Conservation (phyloP, 345 rosid genomes). For the Adansonia digitata region DNA sequence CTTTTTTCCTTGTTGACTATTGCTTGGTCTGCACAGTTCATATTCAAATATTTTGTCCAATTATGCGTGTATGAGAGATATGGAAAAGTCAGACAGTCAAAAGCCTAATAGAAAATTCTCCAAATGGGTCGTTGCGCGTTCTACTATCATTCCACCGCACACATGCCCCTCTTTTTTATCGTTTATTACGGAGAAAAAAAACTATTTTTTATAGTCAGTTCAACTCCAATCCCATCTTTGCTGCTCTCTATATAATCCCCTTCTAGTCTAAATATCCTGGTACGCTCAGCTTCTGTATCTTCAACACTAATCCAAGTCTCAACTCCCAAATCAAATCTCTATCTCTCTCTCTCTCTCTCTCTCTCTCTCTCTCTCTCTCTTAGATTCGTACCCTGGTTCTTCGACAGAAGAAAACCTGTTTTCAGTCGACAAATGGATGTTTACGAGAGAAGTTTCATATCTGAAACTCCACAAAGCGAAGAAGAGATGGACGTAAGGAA, state of each 20-base stretch:
- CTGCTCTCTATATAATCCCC: slow-evolving; percentile 25
- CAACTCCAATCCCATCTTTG: slow-evolving; percentile 15
- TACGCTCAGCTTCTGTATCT: background rate
- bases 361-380: background rate
- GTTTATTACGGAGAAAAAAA: background rate
- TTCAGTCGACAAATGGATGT: slow-evolving; percentile 33
- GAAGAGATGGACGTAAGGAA: slow-evolving; percentile 52
- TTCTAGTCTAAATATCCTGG: background rate
- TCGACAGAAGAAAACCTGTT: background rate
- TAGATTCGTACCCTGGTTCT: background rate
- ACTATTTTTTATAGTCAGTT: slow-evolving; percentile 2
- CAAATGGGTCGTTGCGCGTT: background rate
- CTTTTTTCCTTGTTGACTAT: background rate
- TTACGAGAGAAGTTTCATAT: slow-evolving; percentile 25
- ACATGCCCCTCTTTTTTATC: slow-evolving; percentile 14
- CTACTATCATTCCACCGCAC: background rate
- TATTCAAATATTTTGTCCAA: slow-evolving; percentile 14
- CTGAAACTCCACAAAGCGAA: slow-evolving; percentile 26
- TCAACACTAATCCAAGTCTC: background rate
- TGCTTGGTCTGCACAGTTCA: slow-evolving; percentile 14
- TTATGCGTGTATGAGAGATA: slow-evolving; percentile 16
- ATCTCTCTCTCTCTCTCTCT: background rate
- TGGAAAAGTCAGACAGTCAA: slow-evolving; percentile 66
- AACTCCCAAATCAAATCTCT: background rate
- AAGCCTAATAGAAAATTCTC: slow-evolving; percentile 18